These are phyloP conservation scores for Aspergillus calidoustus DNA, from an alignment of 2,329 filamentous ascomycete species.

Conservation along the genomic window DNA sequence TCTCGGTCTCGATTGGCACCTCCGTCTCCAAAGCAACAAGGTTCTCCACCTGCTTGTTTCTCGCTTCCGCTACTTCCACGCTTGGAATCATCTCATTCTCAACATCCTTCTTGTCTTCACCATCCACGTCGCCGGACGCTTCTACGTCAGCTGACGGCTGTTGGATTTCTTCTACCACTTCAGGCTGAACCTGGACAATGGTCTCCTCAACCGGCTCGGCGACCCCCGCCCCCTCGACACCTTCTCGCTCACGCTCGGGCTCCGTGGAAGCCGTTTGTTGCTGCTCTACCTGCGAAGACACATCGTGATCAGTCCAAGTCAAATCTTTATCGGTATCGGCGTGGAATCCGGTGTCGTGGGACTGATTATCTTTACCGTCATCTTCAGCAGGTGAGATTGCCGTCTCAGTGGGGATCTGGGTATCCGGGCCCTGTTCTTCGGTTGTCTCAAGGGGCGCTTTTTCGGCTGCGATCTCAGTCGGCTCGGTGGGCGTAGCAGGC, in stretches of 20 bases:
- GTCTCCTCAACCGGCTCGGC: conserved; percentile 21
- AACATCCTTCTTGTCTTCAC: background rate
- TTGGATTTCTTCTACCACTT: conserved; percentile 11
- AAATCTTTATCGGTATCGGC: conserved; percentile 42
- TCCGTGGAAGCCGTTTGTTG: conserved; percentile 39
- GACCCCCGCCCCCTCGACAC: conserved; percentile 20
- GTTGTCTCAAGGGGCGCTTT: conserved; percentile 22
- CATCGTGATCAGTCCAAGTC: conserved; percentile 51
- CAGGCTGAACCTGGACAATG: conserved; percentile 8
- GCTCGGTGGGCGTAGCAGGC: conserved; percentile 4
- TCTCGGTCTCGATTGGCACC: background rate
- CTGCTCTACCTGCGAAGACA: conserved; percentile 50
- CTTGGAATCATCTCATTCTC: background rate
- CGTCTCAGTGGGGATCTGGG: conserved; percentile 32
- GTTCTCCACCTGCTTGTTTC: background rate
- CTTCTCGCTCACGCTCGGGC: conserved; percentile 38
- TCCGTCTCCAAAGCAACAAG: background rate
- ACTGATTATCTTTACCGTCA: conserved; percentile 53
- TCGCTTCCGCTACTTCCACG: conserved; percentile 2
- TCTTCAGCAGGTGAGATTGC: conserved; percentile 42
- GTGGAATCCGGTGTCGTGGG: conserved; percentile 44
- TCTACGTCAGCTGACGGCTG: conserved; percentile 10
- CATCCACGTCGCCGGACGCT: conserved; percentile 6
- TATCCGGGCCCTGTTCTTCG: conserved; percentile 22
- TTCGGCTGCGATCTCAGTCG: conserved; percentile 8